Evolutionary conservation across 257 asterid species (phyloP).

Genomic region (Solanum corneliomulleri): DNA sequence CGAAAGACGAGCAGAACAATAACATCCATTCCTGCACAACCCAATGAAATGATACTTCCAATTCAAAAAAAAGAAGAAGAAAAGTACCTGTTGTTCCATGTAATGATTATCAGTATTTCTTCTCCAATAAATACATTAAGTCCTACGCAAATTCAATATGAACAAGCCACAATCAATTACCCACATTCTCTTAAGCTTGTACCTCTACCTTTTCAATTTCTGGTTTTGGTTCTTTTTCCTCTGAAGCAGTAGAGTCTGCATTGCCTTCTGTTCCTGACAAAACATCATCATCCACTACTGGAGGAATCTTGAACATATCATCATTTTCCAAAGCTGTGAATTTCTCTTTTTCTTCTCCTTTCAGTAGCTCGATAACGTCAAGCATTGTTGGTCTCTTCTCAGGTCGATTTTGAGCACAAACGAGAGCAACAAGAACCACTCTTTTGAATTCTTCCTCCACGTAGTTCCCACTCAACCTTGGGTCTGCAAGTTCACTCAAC

Average conservation of each 20-base stretch:
- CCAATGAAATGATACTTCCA: neutral
- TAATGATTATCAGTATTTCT: neutral
- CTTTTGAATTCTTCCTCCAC: constrained; percentile 75
- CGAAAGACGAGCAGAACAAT: neutral
- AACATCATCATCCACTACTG: constrained; percentile 12
- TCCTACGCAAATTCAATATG: neutral
- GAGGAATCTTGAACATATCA: constrained; percentile 47
- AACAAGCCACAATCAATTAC: neutral
- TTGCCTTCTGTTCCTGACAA: constrained; percentile 37
- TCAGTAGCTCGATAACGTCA: constrained; percentile 63
- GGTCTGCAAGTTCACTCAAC: constrained; percentile 59
- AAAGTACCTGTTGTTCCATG: neutral
- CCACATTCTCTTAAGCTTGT: neutral
- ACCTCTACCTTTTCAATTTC: constrained; percentile 48
- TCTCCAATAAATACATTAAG: neutral
- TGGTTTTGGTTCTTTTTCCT: constrained; percentile 27
- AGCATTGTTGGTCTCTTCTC: constrained; percentile 83
- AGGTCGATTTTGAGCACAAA: constrained; percentile 50
- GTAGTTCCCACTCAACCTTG: constrained; percentile 45
- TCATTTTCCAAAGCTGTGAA: constrained; percentile 48
- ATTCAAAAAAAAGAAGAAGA: neutral
- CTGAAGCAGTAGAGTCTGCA: constrained; percentile 20
- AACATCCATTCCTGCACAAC: neutral
- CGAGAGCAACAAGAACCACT: constrained; percentile 48
- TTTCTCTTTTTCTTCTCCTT: constrained; percentile 62